These are phyloP conservation scores for Quercus gilva DNA, from an alignment of 306 rosid species.

Conservation along the genomic window DNA sequence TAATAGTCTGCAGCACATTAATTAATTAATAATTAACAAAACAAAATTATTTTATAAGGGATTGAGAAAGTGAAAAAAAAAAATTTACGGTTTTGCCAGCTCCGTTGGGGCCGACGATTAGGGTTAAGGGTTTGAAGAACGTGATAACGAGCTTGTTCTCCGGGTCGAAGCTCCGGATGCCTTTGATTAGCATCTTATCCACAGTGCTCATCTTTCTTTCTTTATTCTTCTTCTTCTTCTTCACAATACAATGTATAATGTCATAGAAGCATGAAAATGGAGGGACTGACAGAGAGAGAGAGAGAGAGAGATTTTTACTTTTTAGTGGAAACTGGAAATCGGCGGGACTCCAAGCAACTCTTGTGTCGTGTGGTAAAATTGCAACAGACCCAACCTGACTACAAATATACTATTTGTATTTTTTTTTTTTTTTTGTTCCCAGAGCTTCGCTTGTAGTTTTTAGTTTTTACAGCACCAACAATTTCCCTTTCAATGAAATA, in stretches of 20 bases:
- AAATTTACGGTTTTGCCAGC: slow-evolving; percentile 78
- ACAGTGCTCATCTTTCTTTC: slow-evolving; percentile 76
- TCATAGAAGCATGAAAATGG: neutral
- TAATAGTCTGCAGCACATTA: slow-evolving; percentile 56
- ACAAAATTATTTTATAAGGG: neutral
- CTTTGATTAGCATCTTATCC: slow-evolving; percentile 92
- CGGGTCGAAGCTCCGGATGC: slow-evolving; percentile 96
- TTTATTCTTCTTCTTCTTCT: neutral
- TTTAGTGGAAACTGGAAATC: too few relatives aligned
- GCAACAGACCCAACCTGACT: too few relatives aligned
- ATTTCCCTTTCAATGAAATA: too few relatives aligned
- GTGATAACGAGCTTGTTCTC: slow-evolving; percentile 91
- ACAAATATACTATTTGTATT: too few relatives aligned
- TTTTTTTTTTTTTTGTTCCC: too few relatives aligned
- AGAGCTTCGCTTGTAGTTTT: too few relatives aligned
- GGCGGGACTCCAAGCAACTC: too few relatives aligned
- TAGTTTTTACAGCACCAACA: too few relatives aligned
- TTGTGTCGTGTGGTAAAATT: too few relatives aligned
- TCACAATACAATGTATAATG: neutral
- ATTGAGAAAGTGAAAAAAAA: neutral
- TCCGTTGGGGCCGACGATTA: slow-evolving; percentile 96
- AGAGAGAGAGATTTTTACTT: too few relatives aligned
- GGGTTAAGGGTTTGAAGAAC: slow-evolving; percentile 94
- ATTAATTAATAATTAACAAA: too few relatives aligned
- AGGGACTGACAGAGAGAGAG: neutral